Conservation (phyloP, 257 asterid species). For the Salvia splendens region DNA sequence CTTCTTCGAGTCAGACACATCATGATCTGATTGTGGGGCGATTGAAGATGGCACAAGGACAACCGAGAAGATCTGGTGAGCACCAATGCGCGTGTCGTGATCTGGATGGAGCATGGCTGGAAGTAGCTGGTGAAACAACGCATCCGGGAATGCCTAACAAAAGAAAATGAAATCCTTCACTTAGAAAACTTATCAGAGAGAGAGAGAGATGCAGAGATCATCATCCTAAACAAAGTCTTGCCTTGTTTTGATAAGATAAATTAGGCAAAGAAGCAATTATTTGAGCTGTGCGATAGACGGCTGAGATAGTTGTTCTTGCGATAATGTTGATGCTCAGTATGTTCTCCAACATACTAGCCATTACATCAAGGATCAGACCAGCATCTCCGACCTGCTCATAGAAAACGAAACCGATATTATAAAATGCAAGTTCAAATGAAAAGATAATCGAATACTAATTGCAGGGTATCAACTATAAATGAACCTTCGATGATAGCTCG, state of each 20-base stretch:
- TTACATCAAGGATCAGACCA: slow-evolving; percentile 80
- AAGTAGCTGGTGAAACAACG: slow-evolving; percentile 89
- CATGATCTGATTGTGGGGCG: slow-evolving; percentile 51
- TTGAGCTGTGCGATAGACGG: slow-evolving; percentile 81
- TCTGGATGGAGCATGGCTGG: slow-evolving; percentile 97
- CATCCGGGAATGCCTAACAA: slow-evolving; percentile 89
- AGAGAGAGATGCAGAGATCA: slow-evolving; percentile 50
- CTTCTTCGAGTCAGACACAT: slow-evolving; percentile 68
- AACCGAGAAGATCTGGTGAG: slow-evolving; percentile 88
- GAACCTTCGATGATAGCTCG: slow-evolving; percentile 75
- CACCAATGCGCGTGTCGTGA: slow-evolving; percentile 88
- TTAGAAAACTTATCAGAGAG: background rate
- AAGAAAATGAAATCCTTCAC: slow-evolving; percentile 45
- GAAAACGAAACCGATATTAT: slow-evolving; percentile 28
- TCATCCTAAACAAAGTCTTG: slow-evolving; percentile 58
- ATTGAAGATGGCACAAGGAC: slow-evolving; percentile 94
- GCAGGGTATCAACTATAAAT: slow-evolving; percentile 9
- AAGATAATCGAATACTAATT: background rate
- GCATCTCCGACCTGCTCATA: slow-evolving; percentile 86
- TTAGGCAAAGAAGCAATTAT: slow-evolving; percentile 73
- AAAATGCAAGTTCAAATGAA: slow-evolving; percentile 20
- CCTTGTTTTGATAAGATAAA: slow-evolving; percentile 41
- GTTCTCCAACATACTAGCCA: slow-evolving; percentile 89
- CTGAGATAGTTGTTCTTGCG: slow-evolving; percentile 77
- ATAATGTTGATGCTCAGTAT: slow-evolving; percentile 71